Percentiles rank a stretch among this genome's conserved stretches.
phyloP scores from a whole-genome alignment of 176 grass and related monocot species.

The Eleusine coracana region DNA sequence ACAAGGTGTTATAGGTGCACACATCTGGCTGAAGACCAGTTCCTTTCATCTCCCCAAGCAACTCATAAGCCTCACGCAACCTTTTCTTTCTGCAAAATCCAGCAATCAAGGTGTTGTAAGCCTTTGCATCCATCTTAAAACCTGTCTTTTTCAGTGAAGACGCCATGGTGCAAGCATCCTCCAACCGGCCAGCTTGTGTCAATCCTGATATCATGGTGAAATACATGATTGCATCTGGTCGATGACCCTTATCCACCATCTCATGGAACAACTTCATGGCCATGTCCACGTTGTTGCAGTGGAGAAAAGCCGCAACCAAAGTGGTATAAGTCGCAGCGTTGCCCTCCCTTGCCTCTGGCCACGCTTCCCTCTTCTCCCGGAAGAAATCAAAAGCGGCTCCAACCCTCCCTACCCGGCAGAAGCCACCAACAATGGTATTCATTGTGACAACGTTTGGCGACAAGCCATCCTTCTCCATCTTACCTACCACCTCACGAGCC shows the following conservation, averaged over 20 bases:
- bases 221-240: slow-evolving; percentile 59
- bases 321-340: slow-evolving; percentile 61
- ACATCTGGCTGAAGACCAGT: slow-evolving; percentile 60
- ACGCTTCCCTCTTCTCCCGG: slow-evolving; percentile 52
- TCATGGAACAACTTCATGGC: slow-evolving; percentile 75
- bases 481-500: slow-evolving; percentile 44
- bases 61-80: slow-evolving; percentile 51
- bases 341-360: slow-evolving; percentile 46
- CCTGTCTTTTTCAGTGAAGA: slow-evolving; percentile 65
- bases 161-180: slow-evolving; percentile 53
- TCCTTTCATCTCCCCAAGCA: slow-evolving; percentile 59
- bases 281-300: slow-evolving; percentile 57
- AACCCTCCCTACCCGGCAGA: slow-evolving; percentile 51
- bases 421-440: slow-evolving; percentile 60
- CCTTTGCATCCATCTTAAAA: slow-evolving; percentile 63
- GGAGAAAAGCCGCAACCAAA: slow-evolving; percentile 73
- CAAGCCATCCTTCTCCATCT: slow-evolving; percentile 60
- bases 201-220: slow-evolving; percentile 82
- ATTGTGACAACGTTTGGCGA: slow-evolving; percentile 46
- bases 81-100: slow-evolving; percentile 74
- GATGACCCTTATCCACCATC: slow-evolving; percentile 58
- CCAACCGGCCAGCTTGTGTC: slow-evolving; percentile 57
- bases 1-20: slow-evolving; percentile 72
- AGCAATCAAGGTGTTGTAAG: slow-evolving; percentile 75
- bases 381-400: slow-evolving; percentile 74